phyloP scores from a whole-genome alignment of 441 rosid species.

The Hura crepitans region DNA sequence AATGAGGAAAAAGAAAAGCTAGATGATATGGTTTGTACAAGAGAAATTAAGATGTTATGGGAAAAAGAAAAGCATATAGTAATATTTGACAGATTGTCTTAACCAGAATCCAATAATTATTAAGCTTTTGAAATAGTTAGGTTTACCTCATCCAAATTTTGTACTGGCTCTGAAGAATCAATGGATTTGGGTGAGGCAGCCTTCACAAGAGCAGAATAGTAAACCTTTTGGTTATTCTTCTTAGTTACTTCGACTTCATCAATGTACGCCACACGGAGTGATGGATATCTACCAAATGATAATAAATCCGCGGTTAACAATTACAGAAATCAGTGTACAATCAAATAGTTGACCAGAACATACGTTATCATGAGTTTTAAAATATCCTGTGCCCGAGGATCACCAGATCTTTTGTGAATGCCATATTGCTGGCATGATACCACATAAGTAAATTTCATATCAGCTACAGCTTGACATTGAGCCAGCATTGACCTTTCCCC shows the following conservation, averaged over 20 bases:
- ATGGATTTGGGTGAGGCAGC: conserved; percentile 77
- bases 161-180: conserved; percentile 73
- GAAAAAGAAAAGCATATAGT: not conserved
- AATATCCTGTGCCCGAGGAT: conserved; percentile 84
- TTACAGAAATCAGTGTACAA: conserved; percentile 6
- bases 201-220: conserved; percentile 88
- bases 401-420: conserved; percentile 82
- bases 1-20: not conserved
- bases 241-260: conserved; percentile 97
- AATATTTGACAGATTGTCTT: too few relatives aligned
- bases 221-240: conserved; percentile 65
- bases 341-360: conserved; percentile 9
- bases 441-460: conserved; percentile 94
- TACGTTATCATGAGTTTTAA: conserved; percentile 88
- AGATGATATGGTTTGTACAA: not conserved
- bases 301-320: conserved; percentile 19
- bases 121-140: conserved; percentile 2
- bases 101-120: not conserved
- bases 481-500: conserved; percentile 81
- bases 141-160: conserved; percentile 88
- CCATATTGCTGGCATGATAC: conserved; percentile 99
- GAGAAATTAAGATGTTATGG: not conserved
- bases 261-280: conserved; percentile 96
- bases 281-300: conserved; percentile 66
- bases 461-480: conserved; percentile 97